These are phyloP conservation scores for Boletus fagicola DNA, from an alignment of 768 basidiomycete genomes.

Conservation along the genomic window DNA sequence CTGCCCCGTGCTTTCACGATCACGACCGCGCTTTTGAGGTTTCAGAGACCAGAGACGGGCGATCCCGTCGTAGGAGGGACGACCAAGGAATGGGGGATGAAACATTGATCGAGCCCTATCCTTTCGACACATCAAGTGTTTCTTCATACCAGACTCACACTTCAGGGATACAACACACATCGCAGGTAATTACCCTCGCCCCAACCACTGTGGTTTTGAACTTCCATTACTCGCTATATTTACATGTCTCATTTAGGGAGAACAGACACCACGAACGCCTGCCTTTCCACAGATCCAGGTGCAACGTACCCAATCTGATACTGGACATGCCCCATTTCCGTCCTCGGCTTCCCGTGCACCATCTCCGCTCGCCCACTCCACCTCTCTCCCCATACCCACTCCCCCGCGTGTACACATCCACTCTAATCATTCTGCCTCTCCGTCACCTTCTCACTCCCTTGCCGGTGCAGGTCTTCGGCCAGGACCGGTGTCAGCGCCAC, in stretches of 20 bases:
- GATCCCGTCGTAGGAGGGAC: too few species aligned
- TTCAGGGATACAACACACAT: conserved; percentile 1
- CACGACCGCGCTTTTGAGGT: too few species aligned
- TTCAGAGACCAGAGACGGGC: too few species aligned
- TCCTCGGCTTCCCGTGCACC: conserved; percentile 13
- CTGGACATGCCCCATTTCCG: conserved; percentile 7
- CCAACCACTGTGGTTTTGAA: not conserved
- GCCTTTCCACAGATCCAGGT: conserved; percentile 28
- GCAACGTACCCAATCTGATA: conserved; percentile 21
- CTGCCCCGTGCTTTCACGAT: too few species aligned
- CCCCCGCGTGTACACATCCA: conserved; percentile 7
- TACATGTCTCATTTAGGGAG: conserved; percentile 7
- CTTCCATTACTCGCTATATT: not conserved
- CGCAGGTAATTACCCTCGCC: conserved; percentile 15
- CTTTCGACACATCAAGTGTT: conserved; percentile 22
- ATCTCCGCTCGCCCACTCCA: conserved; percentile 28
- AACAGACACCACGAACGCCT: conserved; percentile 18
- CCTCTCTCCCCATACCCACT: conserved; percentile 20
- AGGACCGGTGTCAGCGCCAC: conserved; percentile 13
- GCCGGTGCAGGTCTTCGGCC: not conserved
- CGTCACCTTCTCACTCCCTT: conserved; percentile 10
- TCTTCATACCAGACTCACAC: conserved; percentile 21
- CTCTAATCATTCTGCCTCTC: conserved; percentile 10
- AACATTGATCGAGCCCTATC: conserved; percentile 22
- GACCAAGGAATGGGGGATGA: conserved; percentile 17